Percentiles rank a stretch among this genome's conserved stretches.
Evolutionary conservation across 345 rosid genomes (phyloP).

Genomic region (Odontarrhena argentea): DNA sequence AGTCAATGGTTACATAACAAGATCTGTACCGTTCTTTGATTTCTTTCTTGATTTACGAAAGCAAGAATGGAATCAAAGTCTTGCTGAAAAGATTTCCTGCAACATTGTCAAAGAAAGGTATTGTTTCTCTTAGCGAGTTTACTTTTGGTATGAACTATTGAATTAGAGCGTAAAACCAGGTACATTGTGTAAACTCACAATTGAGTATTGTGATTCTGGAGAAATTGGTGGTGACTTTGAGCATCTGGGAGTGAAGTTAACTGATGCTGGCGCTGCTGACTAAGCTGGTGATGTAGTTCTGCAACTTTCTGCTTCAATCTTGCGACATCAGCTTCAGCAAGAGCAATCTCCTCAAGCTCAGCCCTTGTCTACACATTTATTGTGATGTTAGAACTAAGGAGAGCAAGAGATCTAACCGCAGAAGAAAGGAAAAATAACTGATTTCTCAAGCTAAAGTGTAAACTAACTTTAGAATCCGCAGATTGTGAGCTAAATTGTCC

Average conservation of each 20-base stretch:
- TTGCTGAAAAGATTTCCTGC: constrained; percentile 86
- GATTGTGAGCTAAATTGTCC: constrained; percentile 82
- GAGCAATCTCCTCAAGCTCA: constrained; percentile 98
- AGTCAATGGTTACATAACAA: not conserved
- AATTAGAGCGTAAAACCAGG: constrained; percentile 11
- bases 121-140: not conserved
- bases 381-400: constrained; percentile 39
- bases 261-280: constrained; percentile 88
- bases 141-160: not conserved
- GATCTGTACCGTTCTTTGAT: constrained; percentile 59
- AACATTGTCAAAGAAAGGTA: constrained; percentile 11
- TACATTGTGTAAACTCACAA: constrained; percentile 57
- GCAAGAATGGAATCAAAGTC: constrained; percentile 95
- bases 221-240: constrained; percentile 82
- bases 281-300: constrained; percentile 93
- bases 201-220: constrained; percentile 73
- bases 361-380: constrained; percentile 82
- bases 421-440: not conserved
- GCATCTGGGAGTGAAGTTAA: constrained; percentile 81
- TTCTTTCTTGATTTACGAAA: constrained; percentile 83
- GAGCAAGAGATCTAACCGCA: constrained; percentile 18
- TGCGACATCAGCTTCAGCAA: constrained; percentile 98
- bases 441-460: constrained; percentile 26
- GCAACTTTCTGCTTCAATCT: constrained; percentile 97
- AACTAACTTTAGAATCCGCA: constrained; percentile 85